Evolutionary conservation across 192 early-diverging fungal species (phyloP).

Genomic region (Geranomyces variabilis): DNA sequence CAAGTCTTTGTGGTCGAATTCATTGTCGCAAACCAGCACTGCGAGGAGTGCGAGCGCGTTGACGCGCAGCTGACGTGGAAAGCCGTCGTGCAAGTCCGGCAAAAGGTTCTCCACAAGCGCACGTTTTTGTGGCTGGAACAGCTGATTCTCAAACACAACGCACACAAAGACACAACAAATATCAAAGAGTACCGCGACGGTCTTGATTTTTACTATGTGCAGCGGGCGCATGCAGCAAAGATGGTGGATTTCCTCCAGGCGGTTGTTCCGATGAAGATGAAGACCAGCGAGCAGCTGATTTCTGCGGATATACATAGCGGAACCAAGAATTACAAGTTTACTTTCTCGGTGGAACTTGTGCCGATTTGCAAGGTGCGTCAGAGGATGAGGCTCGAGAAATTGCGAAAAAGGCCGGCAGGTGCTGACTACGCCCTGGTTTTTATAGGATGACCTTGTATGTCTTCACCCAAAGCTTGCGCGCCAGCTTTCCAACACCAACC

Average conservation of each 20-base stretch:
- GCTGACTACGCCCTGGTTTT: not conserved
- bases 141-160: constrained; percentile 96
- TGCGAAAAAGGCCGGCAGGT: not conserved
- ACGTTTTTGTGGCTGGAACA: constrained; percentile 99
- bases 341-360: constrained; percentile 93
- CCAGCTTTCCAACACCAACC: constrained; percentile 80
- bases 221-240: constrained; percentile 87
- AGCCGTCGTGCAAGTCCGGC: constrained; percentile 95
- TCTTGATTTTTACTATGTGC: constrained; percentile 94
- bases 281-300: constrained; percentile 93
- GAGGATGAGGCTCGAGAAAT: not conserved
- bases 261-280: constrained; percentile 82
- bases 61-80: constrained; percentile 99
- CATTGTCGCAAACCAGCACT: constrained; percentile 89
- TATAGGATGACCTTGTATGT: constrained; percentile 84
- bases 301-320: constrained; percentile 92
- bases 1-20: constrained; percentile 97
- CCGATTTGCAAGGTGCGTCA: constrained; percentile 84
- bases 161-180: constrained; percentile 96
- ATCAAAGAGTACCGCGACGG: constrained; percentile 97
- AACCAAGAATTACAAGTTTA: constrained; percentile 94
- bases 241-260: constrained; percentile 93
- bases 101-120: constrained; percentile 95
- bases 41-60: constrained; percentile 91
- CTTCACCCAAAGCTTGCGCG: constrained; percentile 86